Base-by-base conservation (phyloP, 768 basidiomycete genomes). In the Pleurotus sapidus region DNA sequence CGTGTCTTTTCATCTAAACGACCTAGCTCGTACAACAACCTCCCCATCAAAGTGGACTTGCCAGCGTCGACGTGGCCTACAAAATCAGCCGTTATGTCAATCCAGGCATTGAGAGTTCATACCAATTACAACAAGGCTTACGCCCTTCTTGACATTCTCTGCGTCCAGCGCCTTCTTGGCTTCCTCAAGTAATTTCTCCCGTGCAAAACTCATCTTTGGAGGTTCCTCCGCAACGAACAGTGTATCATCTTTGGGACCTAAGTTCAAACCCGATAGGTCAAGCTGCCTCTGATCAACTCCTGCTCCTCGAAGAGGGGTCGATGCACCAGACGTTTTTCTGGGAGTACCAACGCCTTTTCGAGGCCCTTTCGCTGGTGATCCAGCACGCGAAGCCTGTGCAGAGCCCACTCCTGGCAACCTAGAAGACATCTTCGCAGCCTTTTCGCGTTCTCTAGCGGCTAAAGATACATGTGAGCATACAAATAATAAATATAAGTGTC, bases 51-150 rank as follows among this genome's bases (percentile, higher is more conserved):
- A 1, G 97, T 99, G 4, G 95, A 97, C 71, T 99, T 99, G 23
- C 97, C 97, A 15, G 97, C 97, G 73, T 99, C 97, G 59, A 99
- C 97, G 66, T 99, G 97, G 39, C 97, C 96, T 98, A 39, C 17
- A 14, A 12, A 15, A 58, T 43, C 17, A 55, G 46, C 27, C 27
- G 18, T 34, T 9, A 18, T 47, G 30, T 15, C 25, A 18, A 49
- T 9, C 25, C 34, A 37, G 18, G 12, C n/a, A 27, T 23, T 9
- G 5, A 30, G 14, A 39, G 3, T 53, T 4, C 39, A 25, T 67
- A 96, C 96, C 97, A 43, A 99, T 88, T 46, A 99, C 93, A 24
- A 98, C 89, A 63, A 99, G 74, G 68, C 89, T 95, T 49, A 98
- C 74, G 11, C 79, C 82, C 64, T 85, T 88, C 71, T 86, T 93